Evolutionary conservation across 2,329 filamentous ascomycete species (phyloP), one percentile per base, ranked within the genome.

Genomic region (Pseudonectria buxi): DNA sequence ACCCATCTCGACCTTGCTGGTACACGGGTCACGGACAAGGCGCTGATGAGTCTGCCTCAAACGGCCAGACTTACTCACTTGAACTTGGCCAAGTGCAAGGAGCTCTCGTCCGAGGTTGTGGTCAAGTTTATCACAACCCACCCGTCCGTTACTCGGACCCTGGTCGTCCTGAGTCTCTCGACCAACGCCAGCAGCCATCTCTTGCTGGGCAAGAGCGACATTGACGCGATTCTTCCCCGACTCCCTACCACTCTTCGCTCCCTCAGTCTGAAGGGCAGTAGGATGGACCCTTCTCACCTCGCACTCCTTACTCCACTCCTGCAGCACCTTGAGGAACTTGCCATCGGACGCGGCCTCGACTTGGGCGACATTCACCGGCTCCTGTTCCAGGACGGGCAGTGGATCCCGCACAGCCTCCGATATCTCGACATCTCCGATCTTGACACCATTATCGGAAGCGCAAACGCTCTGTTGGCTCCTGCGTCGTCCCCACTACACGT

Each of bases 1-100:
- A 90, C 85, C 1, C 84, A 89, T 55, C 73, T 92, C 26, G 86
- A 92, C 53, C 70, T 89, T n/a, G 77, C 82, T 9, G 83, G 84
- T 47, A 89, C 85, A 2, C 76, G 81, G 46, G 77, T 92, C 49
- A 88, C 80, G 24, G 76, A 87, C 56, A 65, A 69, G 15, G 84
- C 85, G 4, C 68, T 92, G 12, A 65, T 74, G 47, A 77, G 76
- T 14, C 84, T 90, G 43, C 83, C 85, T 1, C 55, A 68, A n/a
- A 80, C 80, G 4, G 85, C 86, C 10, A 69, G 67, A 43, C 72
- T 90, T 45, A 88, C 82, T 1, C 86, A 92, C 55, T 65, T 92
- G 35, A 89, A 87, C 52, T 64, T 92, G 30, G 78, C 82, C 44
- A 86, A 84, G 59, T 90, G 86, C 67, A 78, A 76, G 34, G 71